Conservation (phyloP, 1,284 basidiomycete species). For the Xanthoconium separans region DNA sequence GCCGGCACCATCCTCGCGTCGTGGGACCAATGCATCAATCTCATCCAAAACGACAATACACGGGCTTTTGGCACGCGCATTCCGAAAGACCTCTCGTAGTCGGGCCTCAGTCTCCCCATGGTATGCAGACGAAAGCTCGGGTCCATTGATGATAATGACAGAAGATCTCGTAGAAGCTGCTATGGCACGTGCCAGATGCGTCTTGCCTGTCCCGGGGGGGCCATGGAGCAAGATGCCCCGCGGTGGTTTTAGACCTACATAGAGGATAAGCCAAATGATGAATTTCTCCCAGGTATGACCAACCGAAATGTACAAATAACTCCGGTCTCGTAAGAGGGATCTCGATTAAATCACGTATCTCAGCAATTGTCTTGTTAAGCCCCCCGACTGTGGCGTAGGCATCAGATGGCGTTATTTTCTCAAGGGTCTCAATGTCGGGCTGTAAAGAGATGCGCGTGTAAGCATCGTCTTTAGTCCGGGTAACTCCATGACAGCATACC, state of each 20-base stretch:
- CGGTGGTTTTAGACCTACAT: constrained; percentile 80
- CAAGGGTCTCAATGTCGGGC: constrained; percentile 45
- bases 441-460: constrained; percentile 25
- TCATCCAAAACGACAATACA: constrained; percentile 96
- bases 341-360: constrained; percentile 93
- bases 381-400: constrained; percentile 85
- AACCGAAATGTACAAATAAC: constrained; percentile 87
- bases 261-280: constrained; percentile 9
- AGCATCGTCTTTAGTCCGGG: constrained; percentile 10
- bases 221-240: constrained; percentile 89
- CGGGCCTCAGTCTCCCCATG: constrained; percentile 96
- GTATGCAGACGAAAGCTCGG: constrained; percentile 91
- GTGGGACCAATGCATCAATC: constrained; percentile 92
- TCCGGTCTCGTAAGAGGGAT: constrained; percentile 90
- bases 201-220: constrained; percentile 94
- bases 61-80: constrained; percentile 80
- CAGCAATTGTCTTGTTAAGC: constrained; percentile 82
- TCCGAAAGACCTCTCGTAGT: constrained; percentile 85
- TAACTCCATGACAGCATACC: constrained; percentile 23
- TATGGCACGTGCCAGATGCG: constrained; percentile 88
- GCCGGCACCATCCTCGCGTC: constrained; percentile 82
- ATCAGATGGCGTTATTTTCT: constrained; percentile 42
- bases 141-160: constrained; percentile 89
- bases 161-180: constrained; percentile 78
- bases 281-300: constrained; percentile 11